Evolutionary conservation across 2,329 filamentous ascomycete genomes (phyloP).

Genomic region (Penicillium sp.): DNA sequence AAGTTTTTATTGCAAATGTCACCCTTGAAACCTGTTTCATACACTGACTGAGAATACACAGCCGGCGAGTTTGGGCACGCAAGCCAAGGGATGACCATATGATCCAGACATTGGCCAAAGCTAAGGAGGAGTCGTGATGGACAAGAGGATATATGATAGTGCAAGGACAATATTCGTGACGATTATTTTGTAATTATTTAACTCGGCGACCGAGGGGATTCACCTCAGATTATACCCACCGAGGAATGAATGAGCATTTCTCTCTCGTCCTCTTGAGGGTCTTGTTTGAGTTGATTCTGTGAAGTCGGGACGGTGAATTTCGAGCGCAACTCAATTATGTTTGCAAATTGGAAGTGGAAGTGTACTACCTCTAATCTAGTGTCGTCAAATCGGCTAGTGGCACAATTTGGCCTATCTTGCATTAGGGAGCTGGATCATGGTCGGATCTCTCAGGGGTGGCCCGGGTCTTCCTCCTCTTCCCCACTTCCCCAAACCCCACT

Average conservation of each 20-base stretch:
- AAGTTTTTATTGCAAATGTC: neutral
- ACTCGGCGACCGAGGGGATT: neutral
- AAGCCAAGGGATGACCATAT: conserved; percentile 7
- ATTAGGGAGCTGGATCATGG: neutral
- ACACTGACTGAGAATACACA: neutral
- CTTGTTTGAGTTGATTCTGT: neutral
- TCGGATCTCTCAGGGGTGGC: neutral
- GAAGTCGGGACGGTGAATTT: neutral
- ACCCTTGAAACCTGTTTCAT: neutral
- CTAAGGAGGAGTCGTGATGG: neutral
- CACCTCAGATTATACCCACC: neutral
- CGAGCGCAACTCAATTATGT: neutral
- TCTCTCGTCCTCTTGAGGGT: neutral
- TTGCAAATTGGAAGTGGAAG: neutral
- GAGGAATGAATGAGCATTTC: no score
- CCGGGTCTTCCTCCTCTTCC: neutral
- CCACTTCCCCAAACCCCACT: neutral
- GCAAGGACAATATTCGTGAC: neutral
- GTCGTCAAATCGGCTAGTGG: neutral
- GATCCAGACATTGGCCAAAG: neutral
- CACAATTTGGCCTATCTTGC: neutral
- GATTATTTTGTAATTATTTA: neutral
- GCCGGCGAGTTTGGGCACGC: conserved; percentile 3
- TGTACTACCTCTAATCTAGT: neutral
- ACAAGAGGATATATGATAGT: no score